Base-by-base conservation (phyloP, 306 rosid genomes). In the Aeschynomene evenia region DNA sequence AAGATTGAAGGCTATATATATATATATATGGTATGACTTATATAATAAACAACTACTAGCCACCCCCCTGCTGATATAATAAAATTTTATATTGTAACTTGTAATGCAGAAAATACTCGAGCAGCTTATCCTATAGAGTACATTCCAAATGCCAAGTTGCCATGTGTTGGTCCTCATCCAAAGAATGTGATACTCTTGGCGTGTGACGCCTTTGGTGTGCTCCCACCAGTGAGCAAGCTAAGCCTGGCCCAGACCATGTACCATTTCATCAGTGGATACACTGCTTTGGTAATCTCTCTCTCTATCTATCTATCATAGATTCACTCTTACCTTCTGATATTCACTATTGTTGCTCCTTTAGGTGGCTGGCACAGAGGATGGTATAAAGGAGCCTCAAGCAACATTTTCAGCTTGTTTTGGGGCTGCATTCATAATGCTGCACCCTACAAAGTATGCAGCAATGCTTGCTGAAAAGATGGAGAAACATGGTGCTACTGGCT, bases 321-420 rank as follows among this genome's bases (percentile, higher is more conserved):
- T 49, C 63, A 14, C 40, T 53, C 28, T 40, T 20, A 29, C 14
- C 21, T 39, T 15, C 29, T 10, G 12, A 5, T 10, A 23, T 45
- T 3, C 7, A 39, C 13, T 19, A 52, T 51, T 43, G 59, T 43
- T 62, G 52, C 33, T 42, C 19, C 34, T 65, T 20, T 43, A 92
- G 96, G 98, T 92, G 63, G 96, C 96, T 15, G 96, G 96, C 18
- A 92, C 98, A 26, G 98, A 87, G 76, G 98, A 92, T 9, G 98
- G 98, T 10, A 64, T 92, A 9, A 92, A 89, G 77, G 95, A 92
- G 88, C 98, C 98, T n/a, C 81, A 82, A 51, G 98, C 96, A 69
- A 92, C 98, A n/a, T 92, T 89, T 76, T 92, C 96, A 3, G 98
- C 98, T 37, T 89, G 96, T 76, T 92, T 92, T 9, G 98, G 98